phyloP scores from a whole-genome alignment of 345 rosid species.

The Eucalyptus sideroxylon region DNA sequence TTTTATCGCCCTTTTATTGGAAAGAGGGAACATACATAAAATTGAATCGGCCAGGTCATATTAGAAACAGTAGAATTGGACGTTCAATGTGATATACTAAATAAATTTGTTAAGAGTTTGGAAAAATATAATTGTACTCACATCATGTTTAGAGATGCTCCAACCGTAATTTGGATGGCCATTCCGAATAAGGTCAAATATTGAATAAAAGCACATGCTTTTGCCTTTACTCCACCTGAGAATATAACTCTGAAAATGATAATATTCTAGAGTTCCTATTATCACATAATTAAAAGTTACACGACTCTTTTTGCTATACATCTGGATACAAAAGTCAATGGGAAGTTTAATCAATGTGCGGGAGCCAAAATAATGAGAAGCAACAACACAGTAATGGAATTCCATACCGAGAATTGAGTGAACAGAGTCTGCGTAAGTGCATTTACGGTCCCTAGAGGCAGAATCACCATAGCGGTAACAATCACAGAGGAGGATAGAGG shows the following conservation, averaged over 20 bases:
- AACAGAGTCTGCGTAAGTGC: fast-evolving
- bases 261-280: no score
- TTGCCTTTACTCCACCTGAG: slow-evolving; percentile 52
- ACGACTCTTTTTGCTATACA: neutral
- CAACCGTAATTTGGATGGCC: neutral
- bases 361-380: neutral
- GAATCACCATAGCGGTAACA: neutral
- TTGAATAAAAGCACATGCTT: slow-evolving; percentile 54
- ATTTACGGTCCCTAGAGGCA: fast-evolving
- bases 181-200: slow-evolving; percentile 48
- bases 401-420: neutral
- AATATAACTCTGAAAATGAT: neutral
- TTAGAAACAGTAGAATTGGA: neutral
- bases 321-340: neutral
- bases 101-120: neutral
- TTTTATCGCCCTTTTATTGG: slow-evolving; percentile 45
- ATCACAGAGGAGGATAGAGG: slow-evolving; percentile 40
- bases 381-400: neutral
- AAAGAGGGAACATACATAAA: neutral
- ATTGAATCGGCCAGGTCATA: neutral
- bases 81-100: neutral
- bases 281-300: neutral
- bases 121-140: neutral
- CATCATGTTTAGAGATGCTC: slow-evolving; percentile 60
- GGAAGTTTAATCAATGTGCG: neutral